These are phyloP conservation scores for Ambrosiella xylebori DNA, from an alignment of 2,329 filamentous ascomycete genomes.

Conservation along the genomic window DNA sequence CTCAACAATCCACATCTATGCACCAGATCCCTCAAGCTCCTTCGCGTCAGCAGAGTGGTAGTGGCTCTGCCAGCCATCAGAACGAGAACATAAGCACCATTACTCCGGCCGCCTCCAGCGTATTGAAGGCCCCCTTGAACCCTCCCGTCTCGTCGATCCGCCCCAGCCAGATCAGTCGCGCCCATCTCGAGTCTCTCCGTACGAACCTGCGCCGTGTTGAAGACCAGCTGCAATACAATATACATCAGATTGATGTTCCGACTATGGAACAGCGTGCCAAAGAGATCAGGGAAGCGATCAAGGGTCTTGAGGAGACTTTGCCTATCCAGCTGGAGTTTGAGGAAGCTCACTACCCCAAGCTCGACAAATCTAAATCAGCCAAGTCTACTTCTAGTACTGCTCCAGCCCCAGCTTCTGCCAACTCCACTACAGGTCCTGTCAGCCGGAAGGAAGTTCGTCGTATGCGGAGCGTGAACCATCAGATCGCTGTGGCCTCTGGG, in stretches of 20 bases:
- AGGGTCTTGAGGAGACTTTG: constrained; percentile 31
- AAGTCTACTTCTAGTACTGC: neutral
- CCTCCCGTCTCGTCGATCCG: constrained; percentile 41
- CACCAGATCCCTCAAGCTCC: neutral
- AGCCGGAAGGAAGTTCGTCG: constrained; percentile 10
- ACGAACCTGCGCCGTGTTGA: constrained; percentile 26
- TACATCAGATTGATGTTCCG: constrained; percentile 43
- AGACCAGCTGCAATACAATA: constrained; percentile 43
- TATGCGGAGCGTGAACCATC: constrained; percentile 9
- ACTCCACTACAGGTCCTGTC: neutral
- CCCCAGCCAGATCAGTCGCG: constrained; percentile 42
- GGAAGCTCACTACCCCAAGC: constrained; percentile 24
- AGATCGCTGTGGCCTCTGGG: neutral
- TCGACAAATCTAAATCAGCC: constrained; percentile 15
- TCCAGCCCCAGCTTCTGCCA: neutral
- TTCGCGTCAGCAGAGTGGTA: constrained; percentile 5
- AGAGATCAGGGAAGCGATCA: constrained; percentile 28
- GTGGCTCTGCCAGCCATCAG: neutral
- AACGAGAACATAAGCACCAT: neutral
- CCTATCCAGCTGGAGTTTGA: constrained; percentile 30
- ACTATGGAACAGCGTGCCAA: constrained; percentile 28
- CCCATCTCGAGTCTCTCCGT: constrained; percentile 39
- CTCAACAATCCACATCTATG: neutral
- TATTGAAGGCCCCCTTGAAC: constrained; percentile 16
- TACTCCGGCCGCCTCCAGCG: neutral